Evolutionary conservation across 116 monocot species (phyloP), one percentile per base, ranked within the genome.

Genomic region (Cymodocea nodosa): DNA sequence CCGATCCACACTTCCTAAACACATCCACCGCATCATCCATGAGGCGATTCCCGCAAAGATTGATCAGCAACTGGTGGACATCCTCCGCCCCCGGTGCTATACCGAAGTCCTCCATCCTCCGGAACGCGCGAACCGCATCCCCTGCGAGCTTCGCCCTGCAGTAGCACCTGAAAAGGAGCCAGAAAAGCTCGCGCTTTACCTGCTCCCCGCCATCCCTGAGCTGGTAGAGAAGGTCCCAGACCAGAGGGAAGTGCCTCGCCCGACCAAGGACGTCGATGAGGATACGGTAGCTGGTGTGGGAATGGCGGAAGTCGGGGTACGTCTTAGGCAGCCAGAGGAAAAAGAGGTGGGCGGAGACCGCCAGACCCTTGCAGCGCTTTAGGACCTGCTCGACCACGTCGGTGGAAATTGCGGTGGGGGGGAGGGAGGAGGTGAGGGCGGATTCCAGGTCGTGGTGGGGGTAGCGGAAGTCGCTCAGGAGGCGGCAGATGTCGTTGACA

Each of bases 111-210:
- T 60, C 40, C 82, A 86, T 86, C 51, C 59, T 72, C 48, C 10
- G 35, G 50, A 72, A 82, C 51, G 77, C 56, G 23, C 60, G 52
- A 10, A 82, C 12, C 6, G 80, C 80, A 30, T 73, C 77, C 9
- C 20, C 67, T 53, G 90, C 81, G 61, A 90, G 81, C 34, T 53
- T 52, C 48, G 90, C 76, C 48, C 78, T 66, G 58, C 81, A 63
- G 75, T 94, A 85, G 51, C 79, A 70, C 62, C 80, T 77, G 75
- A 95, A 85, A 62, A 87, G 61, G 24, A 95, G 64, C 63, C 71
- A 68, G 70, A 95, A 90, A 23, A 73, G 22, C 30, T 82, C 63
- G 2, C 51, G 55, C 10, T 14, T 34, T 68, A 36, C 24, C 50
- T 59, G n/a, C 19, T 54, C 52, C 22, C 62, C 34, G 2, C 51